Conservation (phyloP, 305 asterid genomes). For the Solanum aculeatissimum region DNA sequence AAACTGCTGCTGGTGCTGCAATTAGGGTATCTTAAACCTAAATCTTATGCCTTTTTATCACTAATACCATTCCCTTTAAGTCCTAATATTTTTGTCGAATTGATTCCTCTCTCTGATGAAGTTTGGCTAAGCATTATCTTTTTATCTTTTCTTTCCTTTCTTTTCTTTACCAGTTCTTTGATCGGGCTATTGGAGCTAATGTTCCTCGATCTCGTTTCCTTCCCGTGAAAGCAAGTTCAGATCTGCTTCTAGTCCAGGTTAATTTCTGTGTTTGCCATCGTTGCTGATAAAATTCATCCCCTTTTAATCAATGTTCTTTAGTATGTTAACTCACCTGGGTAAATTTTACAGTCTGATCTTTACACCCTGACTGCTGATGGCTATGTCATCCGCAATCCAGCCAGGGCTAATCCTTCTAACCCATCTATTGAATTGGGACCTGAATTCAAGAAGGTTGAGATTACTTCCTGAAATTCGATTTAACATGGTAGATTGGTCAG, state of each 20-base stretch:
- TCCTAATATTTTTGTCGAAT: not conserved
- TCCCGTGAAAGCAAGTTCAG: constrained; percentile 79
- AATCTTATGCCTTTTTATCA: not conserved
- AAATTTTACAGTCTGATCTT: constrained; percentile 57
- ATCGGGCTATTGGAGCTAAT: constrained; percentile 63
- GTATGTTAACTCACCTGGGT: not conserved
- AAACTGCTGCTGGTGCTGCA: constrained; percentile 93
- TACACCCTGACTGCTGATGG: constrained; percentile 59
- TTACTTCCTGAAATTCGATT: not conserved
- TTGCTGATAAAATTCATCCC: not conserved
- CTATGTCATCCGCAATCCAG: constrained; percentile 53
- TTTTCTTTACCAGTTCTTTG: constrained; percentile 38
- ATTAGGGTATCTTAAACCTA: constrained; percentile 36
- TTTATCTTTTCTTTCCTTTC: not conserved
- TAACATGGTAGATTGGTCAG: not conserved
- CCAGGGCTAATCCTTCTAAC: constrained; percentile 57
- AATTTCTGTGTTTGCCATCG: not conserved
- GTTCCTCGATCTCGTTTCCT: constrained; percentile 88
- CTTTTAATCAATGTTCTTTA: not conserved
- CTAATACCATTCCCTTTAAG: not conserved
- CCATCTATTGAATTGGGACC: constrained; percentile 83
- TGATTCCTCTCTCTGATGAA: not conserved
- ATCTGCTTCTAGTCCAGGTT: constrained; percentile 80
- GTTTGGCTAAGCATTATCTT: not conserved
- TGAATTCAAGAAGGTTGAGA: constrained; percentile 71